phyloP scores from a whole-genome alignment of 2,329 filamentous ascomycete species.

The Penicillium corylophilum region DNA sequence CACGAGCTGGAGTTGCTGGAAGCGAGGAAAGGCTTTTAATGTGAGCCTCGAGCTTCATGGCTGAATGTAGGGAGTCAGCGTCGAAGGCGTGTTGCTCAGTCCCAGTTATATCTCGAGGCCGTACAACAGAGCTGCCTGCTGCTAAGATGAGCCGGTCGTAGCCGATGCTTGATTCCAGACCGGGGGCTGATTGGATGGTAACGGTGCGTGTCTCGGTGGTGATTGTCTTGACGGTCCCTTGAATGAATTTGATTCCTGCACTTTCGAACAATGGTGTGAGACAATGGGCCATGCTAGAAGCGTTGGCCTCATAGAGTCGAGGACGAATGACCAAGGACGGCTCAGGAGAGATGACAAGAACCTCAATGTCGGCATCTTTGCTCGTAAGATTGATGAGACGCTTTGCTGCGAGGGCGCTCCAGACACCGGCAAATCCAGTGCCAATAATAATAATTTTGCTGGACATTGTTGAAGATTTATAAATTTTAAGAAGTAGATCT shows the following conservation, averaged over 20 bases:
- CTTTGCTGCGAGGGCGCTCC: constrained; percentile 39
- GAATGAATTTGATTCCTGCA: constrained; percentile 25
- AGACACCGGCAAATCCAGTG: constrained; percentile 39
- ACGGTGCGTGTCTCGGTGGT: constrained; percentile 15
- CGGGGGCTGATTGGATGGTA: constrained; percentile 4
- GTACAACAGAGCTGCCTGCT: constrained; percentile 35
- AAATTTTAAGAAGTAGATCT: background rate
- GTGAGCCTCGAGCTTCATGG: constrained; percentile 29
- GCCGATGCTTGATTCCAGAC: constrained; percentile 10
- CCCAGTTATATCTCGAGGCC: constrained; percentile 29
- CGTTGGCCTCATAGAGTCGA: constrained; percentile 37
- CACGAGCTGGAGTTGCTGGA: constrained; percentile 25
- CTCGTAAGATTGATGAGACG: constrained; percentile 28
- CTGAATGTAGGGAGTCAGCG: constrained; percentile 32
- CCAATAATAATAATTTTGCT: constrained; percentile 28
- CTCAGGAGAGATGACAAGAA: constrained; percentile 36
- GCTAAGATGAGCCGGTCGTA: constrained; percentile 41
- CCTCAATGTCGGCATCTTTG: constrained; percentile 23
- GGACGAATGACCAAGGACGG: constrained; percentile 34
- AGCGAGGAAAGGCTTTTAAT: constrained; percentile 25
- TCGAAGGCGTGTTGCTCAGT: constrained; percentile 36
- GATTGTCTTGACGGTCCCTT: constrained; percentile 13
- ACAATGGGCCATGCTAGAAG: constrained; percentile 21
- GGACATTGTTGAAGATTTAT: background rate
- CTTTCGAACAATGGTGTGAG: constrained; percentile 27